Percentiles rank a stretch among this genome's conserved stretches.
These are phyloP conservation scores for Fistulifera solaris DNA, from an alignment of 108 stramenopile species.

Conservation along the genomic window DNA sequence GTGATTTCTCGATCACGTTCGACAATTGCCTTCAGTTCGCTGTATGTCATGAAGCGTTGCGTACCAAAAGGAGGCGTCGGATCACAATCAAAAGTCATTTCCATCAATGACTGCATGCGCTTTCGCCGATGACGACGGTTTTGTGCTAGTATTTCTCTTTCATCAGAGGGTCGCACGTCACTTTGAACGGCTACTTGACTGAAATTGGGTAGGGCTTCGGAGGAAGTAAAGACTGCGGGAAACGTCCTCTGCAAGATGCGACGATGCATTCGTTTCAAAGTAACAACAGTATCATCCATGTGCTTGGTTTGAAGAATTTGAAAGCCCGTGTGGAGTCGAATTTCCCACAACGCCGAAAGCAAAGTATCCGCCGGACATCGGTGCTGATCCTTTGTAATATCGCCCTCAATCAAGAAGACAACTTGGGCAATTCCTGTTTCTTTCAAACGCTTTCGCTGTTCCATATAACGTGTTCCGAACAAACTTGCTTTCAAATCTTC, in stretches of 20 bases:
- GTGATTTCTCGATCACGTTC: constrained; percentile 44
- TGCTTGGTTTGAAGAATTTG: constrained; percentile 33
- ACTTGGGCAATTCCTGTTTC: constrained; percentile 43
- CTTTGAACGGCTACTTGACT: constrained; percentile 1
- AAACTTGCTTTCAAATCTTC: constrained; percentile 28
- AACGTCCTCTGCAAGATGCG: constrained; percentile 46
- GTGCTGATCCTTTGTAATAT: constrained; percentile 5
- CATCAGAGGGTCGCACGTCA: neutral
- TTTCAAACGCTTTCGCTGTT: constrained; percentile 45
- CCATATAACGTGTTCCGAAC: constrained; percentile 43
- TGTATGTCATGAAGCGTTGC: constrained; percentile 33
- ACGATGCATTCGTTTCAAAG: constrained; percentile 45
- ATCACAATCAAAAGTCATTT: constrained; percentile 41
- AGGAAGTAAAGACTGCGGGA: constrained; percentile 22
- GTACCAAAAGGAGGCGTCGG: constrained; percentile 19
- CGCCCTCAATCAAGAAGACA: constrained; percentile 44
- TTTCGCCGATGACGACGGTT: constrained; percentile 5
- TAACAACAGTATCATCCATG: constrained; percentile 33
- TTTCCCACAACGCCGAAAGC: constrained; percentile 42
- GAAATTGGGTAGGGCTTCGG: constrained; percentile 3
- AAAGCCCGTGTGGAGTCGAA: constrained; percentile 32
- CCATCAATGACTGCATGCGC: constrained; percentile 20
- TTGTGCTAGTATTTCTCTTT: neutral
- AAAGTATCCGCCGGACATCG: constrained; percentile 34
- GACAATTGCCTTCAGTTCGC: constrained; percentile 40